These are phyloP conservation scores for Nakazawaea ishiwadae DNA, from an alignment of 805 yeast genomes.

Conservation along the genomic window DNA sequence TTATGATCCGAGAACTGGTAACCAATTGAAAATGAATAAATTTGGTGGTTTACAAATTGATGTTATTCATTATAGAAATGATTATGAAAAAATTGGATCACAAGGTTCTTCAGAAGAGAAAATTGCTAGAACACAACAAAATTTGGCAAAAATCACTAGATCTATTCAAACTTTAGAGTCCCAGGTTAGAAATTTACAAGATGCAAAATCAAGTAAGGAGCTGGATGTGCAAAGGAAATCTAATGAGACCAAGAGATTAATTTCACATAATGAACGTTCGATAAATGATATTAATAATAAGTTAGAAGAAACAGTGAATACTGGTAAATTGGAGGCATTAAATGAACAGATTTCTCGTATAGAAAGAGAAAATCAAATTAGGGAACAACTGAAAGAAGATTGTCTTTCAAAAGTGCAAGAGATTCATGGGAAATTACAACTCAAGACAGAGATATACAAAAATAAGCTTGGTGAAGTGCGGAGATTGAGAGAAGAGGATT, in stretches of 20 bases:
- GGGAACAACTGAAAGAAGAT: slow-evolving; percentile 19
- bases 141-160: slow-evolving; percentile 17
- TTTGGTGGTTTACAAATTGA: slow-evolving; percentile 46
- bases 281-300: slow-evolving; percentile 30
- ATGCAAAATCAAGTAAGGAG: slow-evolving; percentile 17
- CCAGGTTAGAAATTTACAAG: slow-evolving; percentile 6
- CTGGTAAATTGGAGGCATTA: slow-evolving; percentile 31
- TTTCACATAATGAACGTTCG: slow-evolving; percentile 16
- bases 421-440: neutral
- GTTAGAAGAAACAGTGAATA: slow-evolving; percentile 40
- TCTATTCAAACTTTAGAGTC: slow-evolving; percentile 11
- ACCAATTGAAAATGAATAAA: slow-evolving; percentile 33
- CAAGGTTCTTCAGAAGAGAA: slow-evolving; percentile 8
- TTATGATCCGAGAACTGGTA: slow-evolving; percentile 38
- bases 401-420: neutral
- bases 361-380: slow-evolving; percentile 24
- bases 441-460: slow-evolving; percentile 11
- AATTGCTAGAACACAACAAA: slow-evolving; percentile 15
- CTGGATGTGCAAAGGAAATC: slow-evolving; percentile 16
- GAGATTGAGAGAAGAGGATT: slow-evolving; percentile 17
- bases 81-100: slow-evolving; percentile 9
- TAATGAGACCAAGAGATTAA: slow-evolving; percentile 16
- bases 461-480: slow-evolving; percentile 12
- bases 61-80: slow-evolving; percentile 39
- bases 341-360: slow-evolving; percentile 28